Percentiles rank a stretch among this genome's conserved stretches.
These are phyloP conservation scores for Xylariaceae sp. DNA, from an alignment of 2,329 filamentous ascomycete species.

Conservation along the genomic window DNA sequence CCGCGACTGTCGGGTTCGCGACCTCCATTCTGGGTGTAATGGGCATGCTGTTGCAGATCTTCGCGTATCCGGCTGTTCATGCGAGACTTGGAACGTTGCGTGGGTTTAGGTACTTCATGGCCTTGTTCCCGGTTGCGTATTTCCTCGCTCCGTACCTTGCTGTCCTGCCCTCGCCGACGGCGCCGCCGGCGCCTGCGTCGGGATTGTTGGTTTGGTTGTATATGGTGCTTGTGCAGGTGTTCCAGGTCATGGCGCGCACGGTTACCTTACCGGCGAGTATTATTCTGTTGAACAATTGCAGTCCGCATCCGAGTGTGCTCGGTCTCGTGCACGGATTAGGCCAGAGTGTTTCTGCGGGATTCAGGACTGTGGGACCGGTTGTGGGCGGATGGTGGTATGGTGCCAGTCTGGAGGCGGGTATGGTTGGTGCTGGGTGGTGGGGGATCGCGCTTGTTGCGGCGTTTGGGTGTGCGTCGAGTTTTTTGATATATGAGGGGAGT, in stretches of 20 bases:
- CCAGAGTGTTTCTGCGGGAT: slow-evolving; percentile 45
- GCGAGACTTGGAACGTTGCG: slow-evolving; percentile 59
- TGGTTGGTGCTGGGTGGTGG: slow-evolving; percentile 47
- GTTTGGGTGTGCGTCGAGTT: slow-evolving; percentile 52
- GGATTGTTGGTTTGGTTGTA: slow-evolving; percentile 52
- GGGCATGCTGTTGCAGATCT: slow-evolving; percentile 63
- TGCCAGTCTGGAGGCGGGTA: slow-evolving; percentile 40
- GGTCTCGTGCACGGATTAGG: slow-evolving; percentile 53
- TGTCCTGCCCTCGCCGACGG: slow-evolving; percentile 49
- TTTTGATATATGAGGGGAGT: slow-evolving; percentile 59
- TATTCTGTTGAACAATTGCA: slow-evolving; percentile 57
- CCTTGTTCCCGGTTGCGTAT: slow-evolving; percentile 64
- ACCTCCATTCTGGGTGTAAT: slow-evolving; percentile 65
- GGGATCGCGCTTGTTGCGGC: slow-evolving; percentile 45
- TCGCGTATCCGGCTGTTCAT: slow-evolving; percentile 62
- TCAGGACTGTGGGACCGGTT: slow-evolving; percentile 47
- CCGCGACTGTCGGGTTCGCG: slow-evolving; percentile 61
- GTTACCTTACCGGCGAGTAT: slow-evolving; percentile 58
- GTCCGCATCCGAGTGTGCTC: slow-evolving; percentile 52
- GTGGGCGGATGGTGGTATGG: slow-evolving; percentile 47
- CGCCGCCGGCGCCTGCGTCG: slow-evolving; percentile 39
- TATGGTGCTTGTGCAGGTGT: slow-evolving; percentile 55
- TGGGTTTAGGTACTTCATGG: slow-evolving; percentile 60
- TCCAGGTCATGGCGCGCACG: slow-evolving; percentile 69
- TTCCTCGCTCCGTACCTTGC: slow-evolving; percentile 62